Conservation (phyloP, 2,329 filamentous ascomycete species). For the Harringtonia lauricola region DNA sequence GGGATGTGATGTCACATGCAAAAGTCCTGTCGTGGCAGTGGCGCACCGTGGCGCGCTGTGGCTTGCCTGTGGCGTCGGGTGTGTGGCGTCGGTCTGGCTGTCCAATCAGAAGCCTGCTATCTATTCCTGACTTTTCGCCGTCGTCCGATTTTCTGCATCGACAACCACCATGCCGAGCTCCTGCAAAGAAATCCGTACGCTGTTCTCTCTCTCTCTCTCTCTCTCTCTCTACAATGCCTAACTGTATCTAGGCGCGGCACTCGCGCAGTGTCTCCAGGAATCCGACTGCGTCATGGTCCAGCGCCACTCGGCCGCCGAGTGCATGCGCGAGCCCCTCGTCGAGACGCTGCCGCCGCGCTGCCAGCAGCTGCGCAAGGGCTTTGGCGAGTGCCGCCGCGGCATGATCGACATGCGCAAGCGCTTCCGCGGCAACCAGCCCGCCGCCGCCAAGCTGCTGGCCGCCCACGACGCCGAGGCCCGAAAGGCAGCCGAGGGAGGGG, state of each 20-base stretch:
- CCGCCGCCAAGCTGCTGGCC: constrained; percentile 50
- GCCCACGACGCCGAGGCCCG: too few relatives aligned
- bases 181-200: constrained; percentile 92
- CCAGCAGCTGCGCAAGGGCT: constrained; percentile 85
- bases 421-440: constrained; percentile 86
- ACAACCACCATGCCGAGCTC: constrained; percentile 62
- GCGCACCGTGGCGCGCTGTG: too few relatives aligned
- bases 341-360: constrained; percentile 78
- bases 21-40: too few relatives aligned
- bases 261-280: constrained; percentile 90
- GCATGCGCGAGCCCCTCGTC: constrained; percentile 70
- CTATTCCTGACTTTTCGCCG: too few relatives aligned
- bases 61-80: too few relatives aligned
- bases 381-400: constrained; percentile 90
- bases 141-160: background rate
- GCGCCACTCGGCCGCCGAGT: constrained; percentile 77
- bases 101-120: too few relatives aligned
- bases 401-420: constrained; percentile 98
- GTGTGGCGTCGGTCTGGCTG: too few relatives aligned
- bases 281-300: constrained; percentile 94
- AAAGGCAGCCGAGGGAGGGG: too few relatives aligned
- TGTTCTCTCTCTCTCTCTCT: constrained; percentile 12
- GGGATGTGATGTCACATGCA: background rate
- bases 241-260: constrained; percentile 58
- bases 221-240: constrained; percentile 2